These are phyloP conservation scores for Fusarium subglutinans DNA, from an alignment of 2,329 filamentous ascomycete genomes.

Conservation along the genomic window DNA sequence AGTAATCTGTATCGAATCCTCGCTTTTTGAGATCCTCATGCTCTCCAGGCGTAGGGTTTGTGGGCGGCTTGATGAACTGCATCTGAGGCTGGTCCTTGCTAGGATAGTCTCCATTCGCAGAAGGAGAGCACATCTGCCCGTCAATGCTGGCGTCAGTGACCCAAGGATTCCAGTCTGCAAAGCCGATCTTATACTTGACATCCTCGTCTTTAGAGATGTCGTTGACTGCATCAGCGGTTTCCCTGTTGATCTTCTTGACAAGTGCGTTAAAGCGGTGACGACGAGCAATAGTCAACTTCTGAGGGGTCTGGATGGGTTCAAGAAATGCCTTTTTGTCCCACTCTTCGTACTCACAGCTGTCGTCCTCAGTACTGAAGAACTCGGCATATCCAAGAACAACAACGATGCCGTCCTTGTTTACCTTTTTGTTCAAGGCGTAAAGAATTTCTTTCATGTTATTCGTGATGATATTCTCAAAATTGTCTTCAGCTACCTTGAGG, in stretches of 20 bases:
- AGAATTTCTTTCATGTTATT: conserved; percentile 2
- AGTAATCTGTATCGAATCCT: rapidly evolving
- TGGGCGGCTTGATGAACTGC: not conserved
- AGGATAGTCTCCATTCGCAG: not conserved
- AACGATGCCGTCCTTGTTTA: not conserved
- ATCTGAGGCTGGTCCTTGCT: not conserved
- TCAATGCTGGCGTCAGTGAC: not conserved
- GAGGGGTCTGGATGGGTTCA: not conserved
- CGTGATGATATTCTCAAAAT: not conserved
- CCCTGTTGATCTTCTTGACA: not conserved
- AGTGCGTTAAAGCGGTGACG: not conserved
- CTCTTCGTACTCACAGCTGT: not conserved
- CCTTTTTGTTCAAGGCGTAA: not conserved
- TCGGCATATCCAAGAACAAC: not conserved
- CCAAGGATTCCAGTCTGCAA: conserved; percentile 9
- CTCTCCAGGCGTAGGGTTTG: not conserved
- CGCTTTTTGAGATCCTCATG: not conserved
- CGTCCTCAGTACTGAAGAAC: not conserved
- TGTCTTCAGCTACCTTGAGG: rapidly evolving
- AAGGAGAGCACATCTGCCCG: not conserved
- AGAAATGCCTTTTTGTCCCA: not conserved
- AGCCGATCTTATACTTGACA: not conserved
- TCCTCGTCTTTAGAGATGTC: not conserved
- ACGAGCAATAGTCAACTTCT: not conserved
- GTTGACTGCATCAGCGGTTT: not conserved